Evolutionary conservation across 169 alveolate species (phyloP), one percentile per base, ranked within the genome.

Genomic region (Plasmodium ovale): DNA sequence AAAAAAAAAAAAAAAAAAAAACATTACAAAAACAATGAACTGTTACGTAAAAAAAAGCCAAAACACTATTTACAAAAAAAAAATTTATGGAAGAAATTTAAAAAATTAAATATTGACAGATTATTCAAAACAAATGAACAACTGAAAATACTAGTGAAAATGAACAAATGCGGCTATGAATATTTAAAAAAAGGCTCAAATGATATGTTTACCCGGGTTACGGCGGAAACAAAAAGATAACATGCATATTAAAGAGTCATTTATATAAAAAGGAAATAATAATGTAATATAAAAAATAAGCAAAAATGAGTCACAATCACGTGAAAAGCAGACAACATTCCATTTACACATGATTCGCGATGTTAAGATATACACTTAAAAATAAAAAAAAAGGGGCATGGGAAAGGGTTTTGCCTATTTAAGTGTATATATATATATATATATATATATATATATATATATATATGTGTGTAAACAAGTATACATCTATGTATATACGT

Each of bases 401-500:
- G n/a, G n/a, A n/a, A n/a, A n/a, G n/a, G n/a, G n/a, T n/a, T n/a
- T n/a, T n/a, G n/a, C n/a, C n/a, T n/a, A n/a, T n/a, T n/a, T n/a
- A n/a, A n/a, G n/a, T 47, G 56, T 5, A 47, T 47, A 3, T 47
- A 47, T 47, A 5, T 21, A 47, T 47, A 47, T 47, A 47, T 47
- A 21, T 47, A 54, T 54, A 54, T 54, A 54, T 12, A n/a, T n/a
- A n/a, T n/a, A 58, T 58, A 21, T 14, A 21, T 5, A 2, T 16
- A 29, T 54, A 19, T 72, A 35, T 53, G 19, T 16, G 12, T 19
- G 16, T 21, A 35, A 29, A 33, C 4, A 33, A 62, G 6, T n/a
- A 68, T 14, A 70, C 51, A 4, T 60, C 19, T 49, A 69, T 25
- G 29, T 19, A 69, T 69, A 47, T 69, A 35, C 54, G 37, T 65